phyloP scores from a whole-genome alignment of 208 protist genomes.

The Crithidia expoeki region DNA sequence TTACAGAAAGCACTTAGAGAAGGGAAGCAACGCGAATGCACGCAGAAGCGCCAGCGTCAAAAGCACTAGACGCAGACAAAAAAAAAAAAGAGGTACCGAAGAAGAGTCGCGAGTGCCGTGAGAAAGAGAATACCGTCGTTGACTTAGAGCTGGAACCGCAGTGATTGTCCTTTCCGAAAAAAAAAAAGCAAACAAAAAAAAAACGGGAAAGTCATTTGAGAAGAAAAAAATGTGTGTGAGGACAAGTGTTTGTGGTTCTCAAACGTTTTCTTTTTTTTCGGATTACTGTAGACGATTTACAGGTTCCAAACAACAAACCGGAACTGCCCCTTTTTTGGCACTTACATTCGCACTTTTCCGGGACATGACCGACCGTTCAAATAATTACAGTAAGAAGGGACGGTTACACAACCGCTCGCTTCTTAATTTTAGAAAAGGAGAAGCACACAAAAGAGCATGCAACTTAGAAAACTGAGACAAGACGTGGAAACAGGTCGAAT shows the following conservation, averaged over 20 bases:
- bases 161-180: not conserved
- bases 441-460: slow-evolving; percentile 8
- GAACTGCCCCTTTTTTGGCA: not conserved
- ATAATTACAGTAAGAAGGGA: not conserved
- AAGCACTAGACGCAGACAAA: not conserved
- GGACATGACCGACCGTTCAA: not conserved
- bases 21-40: slow-evolving; percentile 2
- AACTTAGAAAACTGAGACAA: not conserved
- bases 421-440: not conserved
- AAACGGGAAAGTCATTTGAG: not conserved
- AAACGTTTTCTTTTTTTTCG: slow-evolving; percentile 5
- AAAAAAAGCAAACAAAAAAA: slow-evolving; percentile 2
- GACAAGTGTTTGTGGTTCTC: not conserved
- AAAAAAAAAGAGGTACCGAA: not conserved
- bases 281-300: slow-evolving; percentile 5
- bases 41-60: slow-evolving; percentile 13
- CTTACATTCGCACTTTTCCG: not conserved
- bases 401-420: slow-evolving; percentile 18
- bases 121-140: slow-evolving; percentile 1
- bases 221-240: not conserved
- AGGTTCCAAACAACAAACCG: not conserved
- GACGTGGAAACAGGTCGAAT: not conserved
- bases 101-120: not conserved
- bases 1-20: slow-evolving; percentile 9
- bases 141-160: not conserved